Evolutionary conservation across 1,139 yeast genomes (phyloP), one percentile per base, ranked within the genome.

Genomic region (Scheffersomyces lignicola): DNA sequence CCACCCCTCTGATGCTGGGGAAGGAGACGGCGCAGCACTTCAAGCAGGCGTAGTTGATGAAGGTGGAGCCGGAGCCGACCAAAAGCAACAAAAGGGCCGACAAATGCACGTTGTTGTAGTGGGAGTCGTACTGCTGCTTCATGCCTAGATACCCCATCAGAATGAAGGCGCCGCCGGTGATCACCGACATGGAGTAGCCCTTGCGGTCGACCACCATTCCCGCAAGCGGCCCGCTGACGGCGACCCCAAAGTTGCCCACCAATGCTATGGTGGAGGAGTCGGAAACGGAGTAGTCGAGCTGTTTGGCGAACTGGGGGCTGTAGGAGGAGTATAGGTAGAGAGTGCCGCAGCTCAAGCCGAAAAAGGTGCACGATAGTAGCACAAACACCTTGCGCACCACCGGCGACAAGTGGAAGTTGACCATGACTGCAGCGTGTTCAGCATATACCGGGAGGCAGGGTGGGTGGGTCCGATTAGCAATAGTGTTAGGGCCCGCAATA

Each of bases 291-390:
- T 80, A 69, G 13, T 60, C 58, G 32, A 80, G 65, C 33, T 64
- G 65, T 17, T 61, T 59, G 3, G 85, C 83, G 42, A 79, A 61
- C 49, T 80, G 86, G 3, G 87, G 85, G 31, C 83, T 78, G 49
- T 77, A 80, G 5, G 83, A 77, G 3, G 80, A 73, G 50, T 74
- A 78, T 21, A 78, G 54, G 49, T 78, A 78, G 53, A 79, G 62
- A 5, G 85, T 79, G 4, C 86, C 86, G 51, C 83, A 62, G 26
- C 75, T 76, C 35, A 79, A 58, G 25, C 81, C 79, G 20, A 73
- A 53, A 35, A 73, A 60, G 3, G 80, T 71, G 45, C 78, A 72
- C 22, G 75, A 62, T 17, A 69, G 49, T 35, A 75, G 58, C 29
- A 68, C 58, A 34, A 64, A 54, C 18, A 56, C 62, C 40, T 65